A percentile compares a stretch with the other conserved stretches of the same genome.
Evolutionary conservation across 2,329 filamentous ascomycete species (phyloP).

Genomic region (Colletotrichum sp.): DNA sequence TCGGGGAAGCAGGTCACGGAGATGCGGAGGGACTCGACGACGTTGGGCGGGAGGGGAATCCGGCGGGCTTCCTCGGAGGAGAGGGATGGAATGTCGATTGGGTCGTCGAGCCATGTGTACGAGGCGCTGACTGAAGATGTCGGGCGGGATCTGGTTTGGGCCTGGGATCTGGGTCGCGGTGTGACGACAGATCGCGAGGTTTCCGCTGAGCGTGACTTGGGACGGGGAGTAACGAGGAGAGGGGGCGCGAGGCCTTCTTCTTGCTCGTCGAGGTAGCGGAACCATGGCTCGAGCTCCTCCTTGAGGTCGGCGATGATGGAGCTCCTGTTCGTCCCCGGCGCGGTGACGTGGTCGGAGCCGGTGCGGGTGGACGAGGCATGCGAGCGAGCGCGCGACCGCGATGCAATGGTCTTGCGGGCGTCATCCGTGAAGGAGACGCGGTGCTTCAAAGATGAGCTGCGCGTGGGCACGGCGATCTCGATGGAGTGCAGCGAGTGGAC

Average conservation of each 20-base stretch:
- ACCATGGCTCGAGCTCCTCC: conserved; percentile 23
- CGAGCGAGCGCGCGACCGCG: conserved; percentile 2
- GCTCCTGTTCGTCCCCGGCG: background rate
- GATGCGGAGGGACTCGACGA: conserved; percentile 59
- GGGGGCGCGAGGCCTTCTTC: conserved; percentile 10
- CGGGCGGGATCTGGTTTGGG: conserved; percentile 3
- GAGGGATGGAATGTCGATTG: conserved; percentile 12
- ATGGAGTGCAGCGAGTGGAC: conserved; percentile 2
- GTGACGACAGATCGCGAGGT: background rate
- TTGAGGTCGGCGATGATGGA: conserved; percentile 21
- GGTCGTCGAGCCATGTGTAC: conserved; percentile 23
- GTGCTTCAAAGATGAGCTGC: conserved; percentile 18
- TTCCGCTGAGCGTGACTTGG: background rate
- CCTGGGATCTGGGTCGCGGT: conserved; percentile 1
- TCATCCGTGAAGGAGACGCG: conserved; percentile 11
- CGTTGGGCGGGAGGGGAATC: conserved; percentile 56
- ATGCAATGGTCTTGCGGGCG: conserved; percentile 7
- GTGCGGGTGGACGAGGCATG: background rate
- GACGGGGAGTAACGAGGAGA: background rate
- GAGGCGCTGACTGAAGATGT: conserved; percentile 7
- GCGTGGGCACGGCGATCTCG: conserved; percentile 20
- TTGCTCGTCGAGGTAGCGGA: conserved; percentile 21
- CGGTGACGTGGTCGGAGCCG: background rate
- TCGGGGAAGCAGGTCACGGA: conserved; percentile 64
- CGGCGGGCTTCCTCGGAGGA: conserved; percentile 15